Evolutionary conservation across 176 grass and related monocot genomes (phyloP).

Genomic region (Ensete ventricosum): DNA sequence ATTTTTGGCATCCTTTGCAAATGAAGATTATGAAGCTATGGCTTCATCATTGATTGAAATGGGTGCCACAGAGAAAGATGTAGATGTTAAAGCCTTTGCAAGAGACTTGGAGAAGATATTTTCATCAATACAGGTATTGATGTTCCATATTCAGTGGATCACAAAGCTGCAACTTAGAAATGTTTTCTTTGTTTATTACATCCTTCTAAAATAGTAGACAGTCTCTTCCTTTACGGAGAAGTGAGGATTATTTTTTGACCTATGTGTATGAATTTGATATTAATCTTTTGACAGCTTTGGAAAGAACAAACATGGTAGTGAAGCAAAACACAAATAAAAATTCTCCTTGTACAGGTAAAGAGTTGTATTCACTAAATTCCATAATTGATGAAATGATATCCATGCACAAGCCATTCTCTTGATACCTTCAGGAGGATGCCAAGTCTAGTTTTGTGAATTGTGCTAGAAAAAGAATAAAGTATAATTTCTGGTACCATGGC

Average conservation of each 20-base stretch:
- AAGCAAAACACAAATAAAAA: too few relatives aligned
- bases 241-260: too few relatives aligned
- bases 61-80: constrained; percentile 83
- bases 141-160: not conserved
- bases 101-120: constrained; percentile 85
- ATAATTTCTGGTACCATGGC: too few relatives aligned
- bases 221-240: not conserved
- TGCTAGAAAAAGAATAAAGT: too few relatives aligned
- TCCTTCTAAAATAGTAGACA: not conserved
- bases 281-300: not conserved
- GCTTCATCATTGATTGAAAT: constrained; percentile 77
- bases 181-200: not conserved
- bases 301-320: too few relatives aligned
- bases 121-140: constrained; percentile 79
- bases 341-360: too few relatives aligned
- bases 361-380: too few relatives aligned
- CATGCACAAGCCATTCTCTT: too few relatives aligned
- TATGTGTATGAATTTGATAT: not conserved
- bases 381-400: too few relatives aligned
- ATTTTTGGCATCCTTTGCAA: constrained; percentile 83
- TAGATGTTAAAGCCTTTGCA: constrained; percentile 66
- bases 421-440: too few relatives aligned
- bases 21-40: constrained; percentile 82
- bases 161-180: not conserved
- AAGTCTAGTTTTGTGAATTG: too few relatives aligned